Evolutionary conservation across 2,329 filamentous ascomycete species (phyloP), one percentile per base, ranked within the genome.

Genomic region (Pseudogymnoascus sp.): DNA sequence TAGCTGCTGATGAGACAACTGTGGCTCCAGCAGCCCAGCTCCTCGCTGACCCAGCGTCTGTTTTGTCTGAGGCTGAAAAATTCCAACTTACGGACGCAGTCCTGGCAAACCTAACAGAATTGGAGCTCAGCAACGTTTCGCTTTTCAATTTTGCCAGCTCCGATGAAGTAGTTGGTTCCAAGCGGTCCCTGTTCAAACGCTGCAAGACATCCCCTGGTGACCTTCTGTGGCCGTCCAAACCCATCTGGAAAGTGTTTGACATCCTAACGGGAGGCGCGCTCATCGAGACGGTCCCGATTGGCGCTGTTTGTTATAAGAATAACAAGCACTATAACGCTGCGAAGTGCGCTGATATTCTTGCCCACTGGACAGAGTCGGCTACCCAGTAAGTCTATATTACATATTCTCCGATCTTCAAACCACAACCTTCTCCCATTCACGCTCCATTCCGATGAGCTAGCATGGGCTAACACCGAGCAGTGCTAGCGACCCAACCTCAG

Each of bases 191-290:
- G 12, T 18, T 55, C 27, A 55, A 55, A 15, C 48, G 29, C 27
- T 71, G 69, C 58, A 71, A 70, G 59, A 35, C 61, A 8, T 66
- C 65, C 12, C 69, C 69, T 5, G 68, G 67, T 3, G 68, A 70
- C 36, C 5, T 15, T 1, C 9, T 69, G 52, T 85, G 82, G 82
- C 83, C 82, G 0, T 76, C 75, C 0, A 63, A 74, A 15, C 64
- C 71, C 0, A 70, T 70, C 7, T 84, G 82, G 82, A 65, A 69
- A 5, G 65, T 69, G 9, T 74, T 85, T 60, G 80, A 83, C 69
- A 65, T 73, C 12, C 75, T 77, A 4, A 69, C 76, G 15, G 71
- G 69, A 8, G 78, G 78, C 10, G 70, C 71, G 31, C 73, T 83
- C 39, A 70, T 81, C 61, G 73, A 71, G 40, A 74, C 60, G 21